A percentile compares a stretch with the other conserved stretches of the same genome.
Conservation (phyloP, 768 basidiomycete species). For the Leccinellum luteum region DNA sequence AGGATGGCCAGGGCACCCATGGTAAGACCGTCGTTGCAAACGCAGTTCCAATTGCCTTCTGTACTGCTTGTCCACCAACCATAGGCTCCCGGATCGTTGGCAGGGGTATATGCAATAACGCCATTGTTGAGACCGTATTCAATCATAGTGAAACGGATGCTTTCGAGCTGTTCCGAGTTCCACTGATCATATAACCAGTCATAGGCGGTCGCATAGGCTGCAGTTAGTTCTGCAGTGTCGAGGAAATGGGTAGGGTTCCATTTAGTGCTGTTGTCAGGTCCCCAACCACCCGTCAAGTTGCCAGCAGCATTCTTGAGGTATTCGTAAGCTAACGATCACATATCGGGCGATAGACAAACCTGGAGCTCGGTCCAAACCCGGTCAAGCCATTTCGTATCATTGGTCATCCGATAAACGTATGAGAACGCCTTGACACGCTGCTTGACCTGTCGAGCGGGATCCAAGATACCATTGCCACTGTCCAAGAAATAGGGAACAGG, state of each 20-base stretch:
- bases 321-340: not conserved
- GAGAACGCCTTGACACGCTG: constrained; percentile 88
- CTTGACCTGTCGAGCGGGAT: constrained; percentile 87
- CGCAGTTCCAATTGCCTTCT: constrained; percentile 98
- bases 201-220: constrained; percentile 90
- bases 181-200: constrained; percentile 94
- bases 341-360: constrained; percentile 43
- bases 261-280: constrained; percentile 52
- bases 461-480: constrained; percentile 87
- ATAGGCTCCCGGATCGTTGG: constrained; percentile 32
- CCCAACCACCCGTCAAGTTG: constrained; percentile 64
- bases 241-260: constrained; percentile 95
- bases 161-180: constrained; percentile 66
- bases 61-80: constrained; percentile 81
- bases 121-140: constrained; percentile 75
- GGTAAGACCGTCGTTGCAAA: constrained; percentile 88
- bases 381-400: constrained; percentile 90
- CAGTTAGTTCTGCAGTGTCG: constrained; percentile 84
- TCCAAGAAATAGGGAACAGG: constrained; percentile 74
- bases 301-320: constrained; percentile 62
- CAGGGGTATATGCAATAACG: constrained; percentile 45
- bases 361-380: constrained; percentile 79
- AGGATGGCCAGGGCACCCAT: constrained; percentile 89
- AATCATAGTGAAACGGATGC: constrained; percentile 71
- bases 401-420: constrained; percentile 88